Evolutionary conservation across 225 moss, liverwort and hornwort genomes (phyloP).

Genomic region (Neckera pumila): DNA sequence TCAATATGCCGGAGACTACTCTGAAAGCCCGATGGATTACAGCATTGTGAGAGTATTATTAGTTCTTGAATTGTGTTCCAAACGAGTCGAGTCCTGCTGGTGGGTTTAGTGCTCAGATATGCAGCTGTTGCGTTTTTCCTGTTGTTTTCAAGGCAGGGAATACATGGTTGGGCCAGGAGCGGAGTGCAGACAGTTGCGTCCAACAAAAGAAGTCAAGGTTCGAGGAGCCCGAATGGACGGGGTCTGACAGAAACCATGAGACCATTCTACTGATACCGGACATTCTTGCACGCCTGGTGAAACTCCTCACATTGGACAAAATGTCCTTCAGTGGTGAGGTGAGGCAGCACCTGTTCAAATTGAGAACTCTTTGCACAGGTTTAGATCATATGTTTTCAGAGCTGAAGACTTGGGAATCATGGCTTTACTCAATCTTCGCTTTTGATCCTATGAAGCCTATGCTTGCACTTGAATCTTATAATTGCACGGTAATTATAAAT

Average conservation of each 20-base stretch:
- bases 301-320: constrained; percentile 56
- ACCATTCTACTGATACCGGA: constrained; percentile 47
- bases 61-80: not conserved
- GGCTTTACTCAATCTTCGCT: not conserved
- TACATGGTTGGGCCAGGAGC: constrained; percentile 37
- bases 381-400: not conserved
- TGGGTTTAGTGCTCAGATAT: constrained; percentile 12
- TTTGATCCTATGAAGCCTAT: not conserved
- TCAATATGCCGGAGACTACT: not conserved
- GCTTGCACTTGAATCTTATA: not conserved
- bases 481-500: not conserved
- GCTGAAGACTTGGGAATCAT: not conserved
- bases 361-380: not conserved
- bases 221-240: constrained; percentile 38
- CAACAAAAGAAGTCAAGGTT: constrained; percentile 39
- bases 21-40: not conserved
- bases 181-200: constrained; percentile 20
- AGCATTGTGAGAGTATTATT: not conserved
- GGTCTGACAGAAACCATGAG: constrained; percentile 55
- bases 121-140: constrained; percentile 14
- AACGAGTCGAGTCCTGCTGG: not conserved
- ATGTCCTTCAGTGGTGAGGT: constrained; percentile 48
- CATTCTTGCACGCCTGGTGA: constrained; percentile 60
- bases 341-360: not conserved
- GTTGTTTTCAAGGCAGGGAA: constrained; percentile 32